Base-by-base conservation (phyloP, 2,329 filamentous ascomycete genomes). In the Aspergillus sp. region DNA sequence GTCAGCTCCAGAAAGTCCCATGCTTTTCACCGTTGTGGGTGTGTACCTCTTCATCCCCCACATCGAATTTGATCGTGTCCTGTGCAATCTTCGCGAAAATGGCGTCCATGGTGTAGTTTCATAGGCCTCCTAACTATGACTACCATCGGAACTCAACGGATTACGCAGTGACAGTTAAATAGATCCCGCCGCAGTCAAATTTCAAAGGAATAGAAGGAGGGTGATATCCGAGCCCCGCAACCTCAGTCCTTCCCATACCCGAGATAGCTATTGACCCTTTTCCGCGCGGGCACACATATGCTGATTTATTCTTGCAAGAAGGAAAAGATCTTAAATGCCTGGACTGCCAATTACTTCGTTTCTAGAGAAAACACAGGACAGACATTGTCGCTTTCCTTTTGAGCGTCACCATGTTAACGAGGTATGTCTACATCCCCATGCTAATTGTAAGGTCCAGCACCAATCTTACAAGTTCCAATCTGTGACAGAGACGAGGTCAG, bases 31-130 rank as follows among this genome's bases (percentile, higher is more conserved):
- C 14, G 19, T 16, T 4, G 19, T 6, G 23, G 6, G 38, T 4
- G 19, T 23, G 11, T 25, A 50, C 49, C 17, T 50, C 49, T 32
- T 50, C 49, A 45, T 50, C 49, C 3, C 49, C 49, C 5, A 45
- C 10, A 17, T 50, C 21, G 42, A 50, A 50, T 17, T 36, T 50
- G 41, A 42, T 36, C 16, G 49, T 50, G 14, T 45, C 41, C 25
- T 50, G 42, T 25, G 42, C 42, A n/a, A 50, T 50, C 25, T 29
- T 45, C 10, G 11, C 20, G 42, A 45, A 46, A 7, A 50, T 23
- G 7, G 17, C 20, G 16, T 50, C 49, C 49, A 50, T 50, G 32
- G n/a, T 44, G 2, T n/a, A n/a, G 2, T 38, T 16, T 38, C 7
- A 10, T 10, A 29, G 25, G 25, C 7, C 7, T 9, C 25, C 3